These are phyloP conservation scores for Aspergillus aculeatinus DNA, from an alignment of 2,329 filamentous ascomycete genomes.

Conservation along the genomic window DNA sequence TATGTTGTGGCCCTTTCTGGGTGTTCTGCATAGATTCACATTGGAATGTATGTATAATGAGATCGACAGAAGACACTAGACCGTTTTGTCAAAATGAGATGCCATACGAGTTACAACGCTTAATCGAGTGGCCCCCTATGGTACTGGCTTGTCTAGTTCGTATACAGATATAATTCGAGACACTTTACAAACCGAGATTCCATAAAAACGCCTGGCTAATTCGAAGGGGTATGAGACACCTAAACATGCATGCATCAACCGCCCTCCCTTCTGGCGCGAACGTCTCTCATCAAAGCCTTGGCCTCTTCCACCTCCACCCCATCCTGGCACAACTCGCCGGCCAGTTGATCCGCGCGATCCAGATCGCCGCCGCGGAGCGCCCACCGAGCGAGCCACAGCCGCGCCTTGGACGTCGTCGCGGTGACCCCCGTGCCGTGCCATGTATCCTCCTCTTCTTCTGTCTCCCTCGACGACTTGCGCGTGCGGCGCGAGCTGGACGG, in stretches of 20 bases:
- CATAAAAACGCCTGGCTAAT: conserved; percentile 10
- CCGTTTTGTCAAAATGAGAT: too few relatives aligned
- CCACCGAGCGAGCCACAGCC: conserved; percentile 87
- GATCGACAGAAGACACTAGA: too few relatives aligned
- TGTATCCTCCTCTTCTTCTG: conserved; percentile 42
- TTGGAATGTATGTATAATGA: too few relatives aligned
- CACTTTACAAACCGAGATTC: background rate
- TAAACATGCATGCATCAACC: conserved; percentile 10
- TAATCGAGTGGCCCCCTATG: too few relatives aligned
- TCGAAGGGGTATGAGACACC: background rate
- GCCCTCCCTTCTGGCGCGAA: conserved; percentile 70
- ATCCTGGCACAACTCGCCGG: conserved; percentile 90
- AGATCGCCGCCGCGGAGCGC: conserved; percentile 76
- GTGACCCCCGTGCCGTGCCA: conserved; percentile 75
- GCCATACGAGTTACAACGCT: too few relatives aligned
- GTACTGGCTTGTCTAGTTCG: too few relatives aligned
- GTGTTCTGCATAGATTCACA: too few relatives aligned
- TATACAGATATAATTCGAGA: background rate
- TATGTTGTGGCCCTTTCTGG: too few relatives aligned
- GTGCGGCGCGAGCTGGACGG: conserved; percentile 47
- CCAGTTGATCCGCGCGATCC: conserved; percentile 72
- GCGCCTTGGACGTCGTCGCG: conserved; percentile 83
- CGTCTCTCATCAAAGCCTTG: conserved; percentile 85
- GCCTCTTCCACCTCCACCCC: conserved; percentile 96
- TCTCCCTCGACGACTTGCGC: conserved; percentile 31